Percentiles rank a stretch among this genome's conserved stretches.
Conservation (phyloP, 2,329 filamentous ascomycete species). For the Ophiognomonia clavigignenti-juglandacearum region DNA sequence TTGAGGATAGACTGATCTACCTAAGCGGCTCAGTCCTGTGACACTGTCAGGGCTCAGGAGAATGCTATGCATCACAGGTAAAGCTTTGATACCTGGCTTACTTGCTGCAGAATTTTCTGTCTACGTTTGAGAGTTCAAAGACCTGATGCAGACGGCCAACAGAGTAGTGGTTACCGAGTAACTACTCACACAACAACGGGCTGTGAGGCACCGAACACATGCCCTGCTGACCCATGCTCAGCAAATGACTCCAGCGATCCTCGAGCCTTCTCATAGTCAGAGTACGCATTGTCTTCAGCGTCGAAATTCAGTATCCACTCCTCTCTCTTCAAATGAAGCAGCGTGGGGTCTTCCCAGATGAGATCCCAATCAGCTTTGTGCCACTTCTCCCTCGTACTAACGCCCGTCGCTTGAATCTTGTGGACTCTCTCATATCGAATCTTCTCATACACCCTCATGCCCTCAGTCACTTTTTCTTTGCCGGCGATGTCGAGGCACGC, state of each 20-base stretch:
- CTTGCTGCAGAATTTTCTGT: too few relatives aligned
- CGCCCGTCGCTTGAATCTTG: slow-evolving; percentile 41
- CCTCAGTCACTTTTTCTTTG: slow-evolving; percentile 31
- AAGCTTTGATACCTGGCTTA: too few relatives aligned
- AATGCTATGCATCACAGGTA: too few relatives aligned
- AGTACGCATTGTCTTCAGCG: slow-evolving; percentile 40
- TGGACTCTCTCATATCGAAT: slow-evolving; percentile 43
- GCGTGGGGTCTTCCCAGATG: slow-evolving; percentile 38
- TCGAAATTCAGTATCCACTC: slow-evolving; percentile 46
- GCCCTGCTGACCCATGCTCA: background rate
- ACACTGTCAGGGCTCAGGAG: too few relatives aligned
- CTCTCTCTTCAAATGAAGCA: slow-evolving; percentile 39
- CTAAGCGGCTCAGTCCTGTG: too few relatives aligned
- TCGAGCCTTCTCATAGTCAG: background rate
- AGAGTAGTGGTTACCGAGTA: too few relatives aligned
- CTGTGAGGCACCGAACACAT: background rate
- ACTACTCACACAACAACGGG: background rate
- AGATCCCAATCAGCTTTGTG: slow-evolving; percentile 45
- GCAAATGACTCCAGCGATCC: background rate
- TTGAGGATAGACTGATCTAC: too few relatives aligned
- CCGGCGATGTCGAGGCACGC: slow-evolving; percentile 33
- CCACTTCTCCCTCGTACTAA: slow-evolving; percentile 43
- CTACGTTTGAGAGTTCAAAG: too few relatives aligned
- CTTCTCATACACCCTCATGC: slow-evolving; percentile 38
- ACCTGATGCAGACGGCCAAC: too few relatives aligned